Evolutionary conservation across 2,329 filamentous ascomycete species (phyloP), one percentile per base, ranked within the genome.

Genomic region (Hymenoscyphus occultus): DNA sequence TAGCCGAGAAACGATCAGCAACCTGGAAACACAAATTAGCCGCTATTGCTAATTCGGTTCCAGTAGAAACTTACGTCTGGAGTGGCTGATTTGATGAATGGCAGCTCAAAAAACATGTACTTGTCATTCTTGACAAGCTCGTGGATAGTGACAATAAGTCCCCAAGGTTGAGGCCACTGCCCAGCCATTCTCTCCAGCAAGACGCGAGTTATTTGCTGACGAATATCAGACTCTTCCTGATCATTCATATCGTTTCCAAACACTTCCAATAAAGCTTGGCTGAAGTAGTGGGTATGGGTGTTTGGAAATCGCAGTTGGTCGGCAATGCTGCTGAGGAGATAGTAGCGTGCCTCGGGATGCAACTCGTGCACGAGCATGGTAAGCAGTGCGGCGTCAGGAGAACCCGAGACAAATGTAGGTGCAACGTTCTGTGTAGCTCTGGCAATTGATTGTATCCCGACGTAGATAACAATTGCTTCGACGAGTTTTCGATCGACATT

Each of bases 111-210:
- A 82, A 99, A 96, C 74, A 88, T 88, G 77, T 94, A 96, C 75
- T 88, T 91, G 62, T 91, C 89, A 76, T 96, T 97, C 82, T 96
- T 96, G 71, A 96, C 83, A 64, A 99, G 84, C 80, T 98, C 95
- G 68, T 95, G 81, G 67, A 96, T 84, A 42, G 93, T 94, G 68
- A 93, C 89, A 76, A 97, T 89, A 56, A 99, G 81, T 13, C 96
- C 96, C 94, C 94, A 98, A 19, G 96, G 94, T 76, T 98, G 94
- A 61, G 94, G 94, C 80, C 93, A 92, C 76, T 92, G 92, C 28
- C 92, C 90, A 66, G 96, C 86, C 58, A 97, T 82, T 59, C 95
- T 87, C 82, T 99, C 95, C 45, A 97, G 82, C 57, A 99, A 81
- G 31, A 97, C 88, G 58, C 94, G 87, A 61, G 92, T 92, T 65